A percentile compares a stretch with the other conserved stretches of the same genome.
phyloP scores from a whole-genome alignment of 2,329 filamentous ascomycete genomes.

The Amauroascus verrucosus region DNA sequence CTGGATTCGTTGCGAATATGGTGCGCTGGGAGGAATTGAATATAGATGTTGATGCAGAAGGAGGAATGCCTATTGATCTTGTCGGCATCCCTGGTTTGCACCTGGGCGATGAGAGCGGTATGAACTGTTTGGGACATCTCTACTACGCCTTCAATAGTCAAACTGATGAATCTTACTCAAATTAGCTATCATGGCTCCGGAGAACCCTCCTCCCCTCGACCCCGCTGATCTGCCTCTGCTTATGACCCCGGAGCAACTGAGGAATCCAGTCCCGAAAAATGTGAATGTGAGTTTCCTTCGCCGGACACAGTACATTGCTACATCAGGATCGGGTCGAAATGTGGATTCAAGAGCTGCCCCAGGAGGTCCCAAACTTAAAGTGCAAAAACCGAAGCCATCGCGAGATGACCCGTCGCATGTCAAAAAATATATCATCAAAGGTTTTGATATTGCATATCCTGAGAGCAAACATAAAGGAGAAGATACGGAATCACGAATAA shows the following conservation, averaged over 20 bases:
- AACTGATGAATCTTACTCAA: constrained; percentile 8
- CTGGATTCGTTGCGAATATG: constrained; percentile 78
- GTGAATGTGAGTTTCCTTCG: constrained; percentile 85
- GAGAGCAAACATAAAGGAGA: constrained; percentile 49
- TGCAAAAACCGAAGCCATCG: constrained; percentile 28
- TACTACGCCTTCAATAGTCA: not conserved
- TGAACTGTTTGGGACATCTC: constrained; percentile 16
- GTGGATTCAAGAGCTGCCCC: constrained; percentile 25
- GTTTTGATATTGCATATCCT: constrained; percentile 56
- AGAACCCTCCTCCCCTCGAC: constrained; percentile 61
- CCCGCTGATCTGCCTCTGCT: constrained; percentile 77
- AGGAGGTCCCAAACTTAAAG: constrained; percentile 19
- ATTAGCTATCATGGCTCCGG: constrained; percentile 69
- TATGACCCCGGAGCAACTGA: constrained; percentile 70
- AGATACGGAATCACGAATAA: constrained; percentile 44
- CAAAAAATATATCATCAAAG: constrained; percentile 51
- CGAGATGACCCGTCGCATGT: constrained; percentile 52
- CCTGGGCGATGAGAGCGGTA: constrained; percentile 88
- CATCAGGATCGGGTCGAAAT: constrained; percentile 25
- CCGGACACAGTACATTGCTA: constrained; percentile 80
- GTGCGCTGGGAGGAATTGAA: constrained; percentile 87
- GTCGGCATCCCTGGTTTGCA: constrained; percentile 93
- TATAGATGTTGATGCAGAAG: constrained; percentile 92
- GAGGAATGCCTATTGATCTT: constrained; percentile 93
- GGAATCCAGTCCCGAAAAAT: constrained; percentile 68